Base-by-base conservation (phyloP, 2,329 filamentous ascomycete genomes). In the Coniochaeta sp. region DNA sequence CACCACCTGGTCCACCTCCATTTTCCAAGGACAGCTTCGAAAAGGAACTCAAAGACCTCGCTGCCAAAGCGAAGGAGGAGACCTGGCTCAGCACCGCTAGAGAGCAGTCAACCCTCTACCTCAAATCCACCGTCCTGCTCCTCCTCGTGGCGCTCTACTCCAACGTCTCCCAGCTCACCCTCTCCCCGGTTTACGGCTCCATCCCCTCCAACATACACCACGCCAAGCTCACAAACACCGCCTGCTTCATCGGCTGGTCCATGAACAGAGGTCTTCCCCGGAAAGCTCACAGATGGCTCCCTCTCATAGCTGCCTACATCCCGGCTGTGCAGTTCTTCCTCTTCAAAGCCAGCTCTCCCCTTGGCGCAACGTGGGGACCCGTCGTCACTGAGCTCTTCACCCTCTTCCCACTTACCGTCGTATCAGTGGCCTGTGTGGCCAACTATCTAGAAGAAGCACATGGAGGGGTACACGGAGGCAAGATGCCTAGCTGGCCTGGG, bases 161-260 rank as follows among this genome's bases (percentile, higher is more conserved):
- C 46, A 82, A 84, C 56, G 79, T 86, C 53, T 92, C 88, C 1
- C 82, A 89, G 63, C 75, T 91, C 56, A 85, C 81, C 33, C 75
- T 97, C 30, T 88, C 90, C 18, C 94, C 94, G 2, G 87, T 95
- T 10, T 97, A 95, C 68, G 94, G 94, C 50, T 83, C 85, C 14
- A 88, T 95, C 32, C 88, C 92, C 1, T 76, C 90, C 1, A 78
- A 81, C 1, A 74, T 86, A 57, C 87, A 85, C 66, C 92, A 96
- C 65, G 71, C 76, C 49, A 79, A 80, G 63, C 77, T 83, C 54
- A 72, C 90, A 56, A 83, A 83, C 59, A 71, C 79, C 3, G 83
- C 82, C 26, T 82, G 83, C 55, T 85, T 91, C 55, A 67, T 83
- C 14, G 90, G 89, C 30, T 89, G 89, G 79, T 78, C 87, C 8